A percentile compares a stretch with the other conserved stretches of the same genome.
These are phyloP conservation scores for Aspergillus udagawae DNA, from an alignment of 2,329 filamentous ascomycete species.

Conservation along the genomic window DNA sequence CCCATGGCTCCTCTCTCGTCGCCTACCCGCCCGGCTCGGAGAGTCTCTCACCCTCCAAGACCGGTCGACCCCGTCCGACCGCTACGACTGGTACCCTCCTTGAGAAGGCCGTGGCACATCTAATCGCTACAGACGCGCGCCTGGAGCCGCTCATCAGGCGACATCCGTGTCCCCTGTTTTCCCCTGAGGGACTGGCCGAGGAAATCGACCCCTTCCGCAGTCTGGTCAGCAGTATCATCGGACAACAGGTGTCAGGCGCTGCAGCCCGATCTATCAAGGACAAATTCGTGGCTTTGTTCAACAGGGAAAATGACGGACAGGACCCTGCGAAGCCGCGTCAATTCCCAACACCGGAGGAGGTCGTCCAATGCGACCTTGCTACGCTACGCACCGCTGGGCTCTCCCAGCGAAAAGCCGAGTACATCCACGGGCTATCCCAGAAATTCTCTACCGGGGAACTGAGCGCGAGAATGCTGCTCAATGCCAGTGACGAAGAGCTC, in stretches of 20 bases:
- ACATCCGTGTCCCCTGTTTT: slow-evolving; percentile 75
- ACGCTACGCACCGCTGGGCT: slow-evolving; percentile 78
- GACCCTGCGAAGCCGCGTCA: slow-evolving; percentile 9
- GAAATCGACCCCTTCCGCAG: slow-evolving; percentile 83
- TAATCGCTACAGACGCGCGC: slow-evolving; percentile 68
- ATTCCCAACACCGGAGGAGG: slow-evolving; percentile 75
- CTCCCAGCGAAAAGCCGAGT: slow-evolving; percentile 93
- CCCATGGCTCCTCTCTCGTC: slow-evolving; percentile 44
- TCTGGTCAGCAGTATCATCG: slow-evolving; percentile 83
- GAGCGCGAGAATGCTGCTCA: slow-evolving; percentile 68
- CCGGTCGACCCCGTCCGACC: slow-evolving; percentile 38
- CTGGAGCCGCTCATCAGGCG: slow-evolving; percentile 69
- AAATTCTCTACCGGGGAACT: slow-evolving; percentile 76
- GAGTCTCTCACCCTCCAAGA: slow-evolving; percentile 39
- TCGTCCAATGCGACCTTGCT: slow-evolving; percentile 60
- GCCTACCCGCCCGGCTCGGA: slow-evolving; percentile 42
- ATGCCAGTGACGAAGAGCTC: slow-evolving; percentile 80
- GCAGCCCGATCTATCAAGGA: slow-evolving; percentile 85
- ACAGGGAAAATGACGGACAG: slow-evolving; percentile 19
- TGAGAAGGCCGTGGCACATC: slow-evolving; percentile 68
- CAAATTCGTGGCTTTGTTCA: slow-evolving; percentile 76
- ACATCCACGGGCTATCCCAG: slow-evolving; percentile 77
- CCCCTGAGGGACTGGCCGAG: slow-evolving; percentile 75
- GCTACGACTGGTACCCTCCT: slow-evolving; percentile 70
- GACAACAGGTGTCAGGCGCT: slow-evolving; percentile 91